Evolutionary conservation across 2,329 filamentous ascomycete species (phyloP), one percentile per base, ranked within the genome.

Genomic region (Penicillium sp.): DNA sequence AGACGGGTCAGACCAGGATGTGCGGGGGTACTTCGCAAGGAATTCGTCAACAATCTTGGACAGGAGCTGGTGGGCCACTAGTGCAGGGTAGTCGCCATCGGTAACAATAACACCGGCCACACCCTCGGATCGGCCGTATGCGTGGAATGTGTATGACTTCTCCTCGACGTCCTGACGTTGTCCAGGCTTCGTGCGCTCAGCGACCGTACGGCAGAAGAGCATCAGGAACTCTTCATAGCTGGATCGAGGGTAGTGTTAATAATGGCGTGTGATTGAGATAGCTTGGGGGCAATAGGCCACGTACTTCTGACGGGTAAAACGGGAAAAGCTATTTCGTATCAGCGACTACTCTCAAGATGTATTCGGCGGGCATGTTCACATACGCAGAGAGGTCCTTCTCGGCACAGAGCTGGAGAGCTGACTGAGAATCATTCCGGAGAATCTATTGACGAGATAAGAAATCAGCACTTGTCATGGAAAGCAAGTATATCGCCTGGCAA

Each of bases 41-140:
- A 96, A 97, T 75, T 96, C 92, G 76, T 96, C 91, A 74, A 92
- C 81, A 54, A 95, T 83, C 76, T 96, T 96, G 72, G 87, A 89
- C 65, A 96, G 86, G 53, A 97, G 83, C 75, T 92, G 89, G 74
- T 96, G 92, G 25, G 92, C 92, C 25, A 93, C 91, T 9, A 93
- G 82, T 35, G 84, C 81, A 47, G 89, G 89, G 75, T 93, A 93
- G 68, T 88, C 84, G 69, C 88, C 84, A 70, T 92, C 88, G 62
- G 85, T 88, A 72, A 93, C 92, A 69, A 92, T 88, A 75, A 93
- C 86, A 67, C 87, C 89, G 67, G 87, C 87, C 67, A 92, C 79
- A 66, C 89, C 90, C 75, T 92, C 84, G 66, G 87, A 89, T 21
- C 74, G 70, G 62, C 83, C 86, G 77, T 92, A 92, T 69, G 87